These are phyloP conservation scores for Parasitella parasitica DNA, from an alignment of 371 early-diverging fungal species.

Conservation along the genomic window DNA sequence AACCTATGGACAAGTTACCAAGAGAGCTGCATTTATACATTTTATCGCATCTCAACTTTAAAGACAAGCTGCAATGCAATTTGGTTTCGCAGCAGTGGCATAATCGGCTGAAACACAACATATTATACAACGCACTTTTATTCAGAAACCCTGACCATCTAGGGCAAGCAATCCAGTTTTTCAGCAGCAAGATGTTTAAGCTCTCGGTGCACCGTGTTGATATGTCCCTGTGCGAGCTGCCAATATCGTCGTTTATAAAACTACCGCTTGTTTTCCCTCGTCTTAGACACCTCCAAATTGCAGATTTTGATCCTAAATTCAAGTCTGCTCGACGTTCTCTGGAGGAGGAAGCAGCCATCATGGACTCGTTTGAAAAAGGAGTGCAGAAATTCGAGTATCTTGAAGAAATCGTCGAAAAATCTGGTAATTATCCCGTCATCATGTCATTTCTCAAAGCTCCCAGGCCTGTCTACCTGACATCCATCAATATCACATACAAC, in stretches of 20 bases:
- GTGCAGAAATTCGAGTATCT: neutral
- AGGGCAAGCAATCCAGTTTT: neutral
- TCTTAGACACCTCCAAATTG: neutral
- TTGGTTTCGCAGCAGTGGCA: neutral
- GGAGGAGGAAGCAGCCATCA: neutral
- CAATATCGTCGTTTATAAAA: neutral
- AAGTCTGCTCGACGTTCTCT: neutral
- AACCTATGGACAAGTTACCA: neutral
- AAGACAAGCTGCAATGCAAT: neutral
- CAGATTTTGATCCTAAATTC: neutral
- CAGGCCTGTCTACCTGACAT: neutral
- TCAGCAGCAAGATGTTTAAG: neutral
- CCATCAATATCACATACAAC: neutral
- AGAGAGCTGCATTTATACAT: neutral
- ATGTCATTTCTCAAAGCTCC: neutral
- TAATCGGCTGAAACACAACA: neutral
- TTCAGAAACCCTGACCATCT: neutral
- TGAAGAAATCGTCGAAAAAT: neutral
- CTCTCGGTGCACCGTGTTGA: neutral
- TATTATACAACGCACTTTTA: neutral
- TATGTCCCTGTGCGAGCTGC: neutral
- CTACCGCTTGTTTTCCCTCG: neutral
- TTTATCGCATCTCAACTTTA: neutral
- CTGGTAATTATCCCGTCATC: neutral
- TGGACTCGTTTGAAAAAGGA: neutral